A percentile compares a stretch with the other conserved stretches of the same genome.
These are phyloP conservation scores for Alternaria conjuncta DNA, from an alignment of 2,329 filamentous ascomycete genomes.

Conservation along the genomic window DNA sequence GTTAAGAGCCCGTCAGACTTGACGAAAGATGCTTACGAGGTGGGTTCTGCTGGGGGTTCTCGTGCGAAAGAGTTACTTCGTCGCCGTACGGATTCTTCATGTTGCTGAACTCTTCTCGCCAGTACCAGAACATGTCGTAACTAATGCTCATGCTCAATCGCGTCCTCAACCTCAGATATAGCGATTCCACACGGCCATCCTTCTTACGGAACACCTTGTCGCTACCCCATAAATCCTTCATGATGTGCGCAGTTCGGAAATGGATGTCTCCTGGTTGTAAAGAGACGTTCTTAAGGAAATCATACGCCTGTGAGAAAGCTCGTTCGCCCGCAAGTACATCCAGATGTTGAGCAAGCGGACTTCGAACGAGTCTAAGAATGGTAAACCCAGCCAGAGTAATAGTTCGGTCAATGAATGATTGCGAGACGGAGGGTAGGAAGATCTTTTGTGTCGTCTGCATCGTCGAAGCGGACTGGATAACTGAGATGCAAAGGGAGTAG, in stretches of 20 bases:
- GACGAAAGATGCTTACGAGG: slow-evolving; percentile 32
- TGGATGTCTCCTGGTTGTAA: slow-evolving; percentile 44
- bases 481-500: slow-evolving; percentile 43
- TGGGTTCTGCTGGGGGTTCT: slow-evolving; percentile 31
- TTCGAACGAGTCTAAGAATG: slow-evolving; percentile 41
- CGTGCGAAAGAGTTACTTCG: slow-evolving; percentile 28
- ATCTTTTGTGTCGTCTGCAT: slow-evolving; percentile 30
- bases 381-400: slow-evolving; percentile 42
- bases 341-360: slow-evolving; percentile 39
- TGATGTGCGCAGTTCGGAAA: slow-evolving; percentile 36
- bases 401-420: slow-evolving; percentile 44
- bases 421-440: slow-evolving; percentile 35
- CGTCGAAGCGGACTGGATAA: slow-evolving; percentile 32
- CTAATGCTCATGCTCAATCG: slow-evolving; percentile 47
- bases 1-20: background rate
- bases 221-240: slow-evolving; percentile 46
- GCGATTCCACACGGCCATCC: slow-evolving; percentile 41
- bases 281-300: slow-evolving; percentile 43
- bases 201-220: slow-evolving; percentile 40
- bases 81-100: slow-evolving; percentile 47
- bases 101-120: slow-evolving; percentile 47
- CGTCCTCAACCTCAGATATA: slow-evolving; percentile 41
- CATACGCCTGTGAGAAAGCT: slow-evolving; percentile 40
- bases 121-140: slow-evolving; percentile 51
- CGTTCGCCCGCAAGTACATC: slow-evolving; percentile 44